Conservation (phyloP, 257 asterid species). For the Echites panduratus region DNA sequence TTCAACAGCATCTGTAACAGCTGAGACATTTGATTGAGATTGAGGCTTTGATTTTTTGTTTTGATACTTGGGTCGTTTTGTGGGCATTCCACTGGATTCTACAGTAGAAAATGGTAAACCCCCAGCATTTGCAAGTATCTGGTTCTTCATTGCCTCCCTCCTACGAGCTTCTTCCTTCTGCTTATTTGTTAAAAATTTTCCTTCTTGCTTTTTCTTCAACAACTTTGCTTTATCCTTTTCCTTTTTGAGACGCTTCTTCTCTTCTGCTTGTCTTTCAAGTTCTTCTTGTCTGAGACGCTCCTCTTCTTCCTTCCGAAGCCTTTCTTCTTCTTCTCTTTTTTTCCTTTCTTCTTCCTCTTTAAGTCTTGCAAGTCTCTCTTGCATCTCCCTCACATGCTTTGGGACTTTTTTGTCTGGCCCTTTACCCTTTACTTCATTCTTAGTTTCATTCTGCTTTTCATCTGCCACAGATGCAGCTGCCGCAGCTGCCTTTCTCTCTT, state of each 20-base stretch:
- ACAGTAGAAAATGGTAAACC: constrained; percentile 36
- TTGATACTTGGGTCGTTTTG: constrained; percentile 68
- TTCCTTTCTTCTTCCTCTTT: constrained; percentile 79
- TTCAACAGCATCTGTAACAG: constrained; percentile 38
- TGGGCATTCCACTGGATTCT: constrained; percentile 45
- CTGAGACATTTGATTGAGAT: constrained; percentile 57
- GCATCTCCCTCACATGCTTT: constrained; percentile 85
- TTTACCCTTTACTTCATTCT: constrained; percentile 42
- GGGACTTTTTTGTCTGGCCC: constrained; percentile 58
- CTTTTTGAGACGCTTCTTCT: constrained; percentile 75
- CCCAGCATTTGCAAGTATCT: constrained; percentile 65
- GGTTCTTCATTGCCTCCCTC: constrained; percentile 79
- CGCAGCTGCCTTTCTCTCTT: constrained; percentile 50
- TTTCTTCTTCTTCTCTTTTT: constrained; percentile 80
- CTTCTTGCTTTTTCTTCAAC: constrained; percentile 75
- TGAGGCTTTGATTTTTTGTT: constrained; percentile 67
- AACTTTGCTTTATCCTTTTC: constrained; percentile 87
- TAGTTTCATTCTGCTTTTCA: constrained; percentile 56
- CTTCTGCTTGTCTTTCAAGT: constrained; percentile 66
- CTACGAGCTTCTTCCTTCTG: constrained; percentile 93
- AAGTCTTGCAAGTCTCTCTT: constrained; percentile 62
- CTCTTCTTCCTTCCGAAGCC: constrained; percentile 84
- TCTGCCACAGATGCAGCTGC: constrained; percentile 43
- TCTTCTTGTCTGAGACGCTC: constrained; percentile 70
- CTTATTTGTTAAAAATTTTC: constrained; percentile 72